phyloP scores from a whole-genome alignment of 78 protist species.

The Speleostelium caveatum region DNA sequence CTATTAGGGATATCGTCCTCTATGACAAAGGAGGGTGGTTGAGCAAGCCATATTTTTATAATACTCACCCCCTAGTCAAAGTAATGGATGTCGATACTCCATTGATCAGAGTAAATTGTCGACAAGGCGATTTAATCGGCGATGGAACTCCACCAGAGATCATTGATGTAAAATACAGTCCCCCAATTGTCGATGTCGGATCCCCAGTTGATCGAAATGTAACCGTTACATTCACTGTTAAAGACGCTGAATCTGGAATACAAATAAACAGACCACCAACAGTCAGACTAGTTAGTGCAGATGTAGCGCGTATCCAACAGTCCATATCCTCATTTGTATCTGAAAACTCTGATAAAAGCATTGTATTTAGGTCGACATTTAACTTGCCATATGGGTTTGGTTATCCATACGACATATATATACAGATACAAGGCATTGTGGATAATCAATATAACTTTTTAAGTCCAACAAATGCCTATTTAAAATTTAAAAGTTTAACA shows the following conservation, averaged over 20 bases:
- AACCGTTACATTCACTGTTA: not conserved
- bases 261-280: not conserved
- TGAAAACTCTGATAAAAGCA: not conserved
- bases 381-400: constrained; percentile 37
- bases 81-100: not conserved
- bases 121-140: not conserved
- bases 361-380: not conserved
- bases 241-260: not conserved
- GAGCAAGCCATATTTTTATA: not conserved
- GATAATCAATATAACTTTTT: constrained; percentile 7
- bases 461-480: not conserved
- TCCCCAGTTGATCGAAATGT: not conserved
- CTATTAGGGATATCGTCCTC: not conserved
- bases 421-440: constrained; percentile 8
- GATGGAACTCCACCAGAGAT: not conserved
- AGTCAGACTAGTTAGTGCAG: not conserved
- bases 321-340: not conserved
- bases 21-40: not conserved
- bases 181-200: not conserved
- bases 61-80: not conserved
- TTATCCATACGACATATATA: not conserved
- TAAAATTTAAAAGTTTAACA: not conserved
- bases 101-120: not conserved
- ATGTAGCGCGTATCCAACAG: not conserved
- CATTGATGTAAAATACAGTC: not conserved